These are phyloP conservation scores for Geoglossum cookeanum DNA, from an alignment of 2,329 filamentous ascomycete genomes.

Conservation along the genomic window DNA sequence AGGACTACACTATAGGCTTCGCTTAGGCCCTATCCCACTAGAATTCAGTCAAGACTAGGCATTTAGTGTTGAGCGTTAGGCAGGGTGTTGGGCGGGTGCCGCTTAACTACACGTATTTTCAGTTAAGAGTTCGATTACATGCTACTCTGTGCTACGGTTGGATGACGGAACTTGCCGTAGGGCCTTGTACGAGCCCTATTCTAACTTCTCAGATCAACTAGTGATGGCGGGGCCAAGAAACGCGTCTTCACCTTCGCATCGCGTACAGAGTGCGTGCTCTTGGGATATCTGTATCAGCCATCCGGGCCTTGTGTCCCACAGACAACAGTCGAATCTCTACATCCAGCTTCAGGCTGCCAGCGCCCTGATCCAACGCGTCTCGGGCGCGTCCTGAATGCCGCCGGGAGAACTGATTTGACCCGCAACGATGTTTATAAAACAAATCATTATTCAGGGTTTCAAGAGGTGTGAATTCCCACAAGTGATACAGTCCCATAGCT, in stretches of 20 bases:
- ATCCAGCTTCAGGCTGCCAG: background rate
- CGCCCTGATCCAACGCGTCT: background rate
- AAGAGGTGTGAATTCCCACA: slow-evolving; percentile 48
- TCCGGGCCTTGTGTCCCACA: background rate
- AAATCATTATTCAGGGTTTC: slow-evolving; percentile 99
- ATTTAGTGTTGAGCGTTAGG: no score
- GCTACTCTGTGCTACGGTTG: background rate
- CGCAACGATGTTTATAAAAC: slow-evolving; percentile 84
- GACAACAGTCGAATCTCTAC: background rate
- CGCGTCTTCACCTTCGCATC: background rate
- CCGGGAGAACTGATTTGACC: background rate
- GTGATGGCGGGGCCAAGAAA: background rate
- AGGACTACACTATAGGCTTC: no score
- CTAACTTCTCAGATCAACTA: background rate
- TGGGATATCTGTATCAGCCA: background rate
- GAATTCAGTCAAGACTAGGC: no score
- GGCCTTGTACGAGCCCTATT: background rate
- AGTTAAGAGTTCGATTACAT: background rate
- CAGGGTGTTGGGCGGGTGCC: background rate
- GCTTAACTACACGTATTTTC: background rate
- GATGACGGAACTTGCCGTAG: background rate
- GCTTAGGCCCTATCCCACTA: no score
- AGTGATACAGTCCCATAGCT: slow-evolving; percentile 11
- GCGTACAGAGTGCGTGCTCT: background rate
- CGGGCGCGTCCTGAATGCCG: background rate